Conservation (phyloP, 2,329 filamentous ascomycete genomes). For the Phaeosphaeriaceae sp. region DNA sequence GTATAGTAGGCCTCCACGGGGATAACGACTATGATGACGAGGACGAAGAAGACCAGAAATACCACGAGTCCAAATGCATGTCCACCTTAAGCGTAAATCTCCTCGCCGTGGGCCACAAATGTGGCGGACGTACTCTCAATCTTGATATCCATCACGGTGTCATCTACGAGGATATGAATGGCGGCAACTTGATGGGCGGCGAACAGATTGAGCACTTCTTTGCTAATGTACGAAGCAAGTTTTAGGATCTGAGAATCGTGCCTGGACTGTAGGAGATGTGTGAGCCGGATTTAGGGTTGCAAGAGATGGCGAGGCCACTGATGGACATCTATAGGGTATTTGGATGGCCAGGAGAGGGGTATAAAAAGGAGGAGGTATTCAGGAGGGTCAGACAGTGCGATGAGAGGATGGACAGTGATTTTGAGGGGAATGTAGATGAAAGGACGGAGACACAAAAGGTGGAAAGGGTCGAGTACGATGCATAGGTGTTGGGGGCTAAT, state of each 20-base stretch:
- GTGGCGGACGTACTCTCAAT: slow-evolving; percentile 8
- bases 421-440: too few relatives aligned
- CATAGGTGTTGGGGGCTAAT: too few relatives aligned
- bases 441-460: too few relatives aligned
- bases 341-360: background rate
- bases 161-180: slow-evolving; percentile 10
- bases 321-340: background rate
- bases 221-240: background rate
- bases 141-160: slow-evolving; percentile 12
- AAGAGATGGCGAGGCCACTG: background rate
- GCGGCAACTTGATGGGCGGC: background rate
- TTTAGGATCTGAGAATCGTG: slow-evolving; percentile 1
- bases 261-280: background rate
- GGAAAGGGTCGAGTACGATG: background rate
- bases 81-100: slow-evolving; percentile 8
- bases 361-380: background rate
- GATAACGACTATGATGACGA: background rate
- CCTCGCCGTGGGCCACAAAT: slow-evolving; percentile 8
- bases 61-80: background rate
- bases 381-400: background rate
- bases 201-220: slow-evolving; percentile 4
- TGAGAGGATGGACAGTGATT: background rate
- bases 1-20: background rate
- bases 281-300: background rate
- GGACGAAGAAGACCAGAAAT: background rate